phyloP scores from a whole-genome alignment of 2,329 filamentous ascomycete species.

The Talaromyces marneffei region DNA sequence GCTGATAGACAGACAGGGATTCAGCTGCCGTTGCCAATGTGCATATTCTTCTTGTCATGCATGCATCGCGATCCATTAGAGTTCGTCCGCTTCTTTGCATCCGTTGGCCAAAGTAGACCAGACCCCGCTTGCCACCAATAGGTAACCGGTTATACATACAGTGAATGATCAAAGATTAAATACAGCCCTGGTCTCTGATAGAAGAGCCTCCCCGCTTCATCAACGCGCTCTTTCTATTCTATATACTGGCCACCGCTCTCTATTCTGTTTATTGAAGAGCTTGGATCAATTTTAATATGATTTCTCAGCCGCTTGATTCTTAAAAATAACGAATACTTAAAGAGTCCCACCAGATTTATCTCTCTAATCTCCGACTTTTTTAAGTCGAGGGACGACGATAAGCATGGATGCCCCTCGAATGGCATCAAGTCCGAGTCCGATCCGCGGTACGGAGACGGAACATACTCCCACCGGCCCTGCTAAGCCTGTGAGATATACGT shows the following conservation, averaged over 20 bases:
- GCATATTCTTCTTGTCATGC: neutral
- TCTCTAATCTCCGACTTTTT: conserved; percentile 14
- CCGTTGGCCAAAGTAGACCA: neutral
- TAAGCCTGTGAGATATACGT: conserved; percentile 25
- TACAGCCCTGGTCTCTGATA: neutral
- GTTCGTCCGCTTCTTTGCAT: neutral
- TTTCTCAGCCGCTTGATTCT: neutral
- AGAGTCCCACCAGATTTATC: neutral
- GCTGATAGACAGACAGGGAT: conserved; percentile 1
- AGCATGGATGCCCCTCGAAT: conserved; percentile 17
- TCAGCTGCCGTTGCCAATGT: neutral
- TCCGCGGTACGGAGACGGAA: conserved; percentile 13
- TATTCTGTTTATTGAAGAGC: neutral
- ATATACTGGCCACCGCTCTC: neutral
- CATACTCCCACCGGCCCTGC: conserved; percentile 15
- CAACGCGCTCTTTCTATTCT: neutral
- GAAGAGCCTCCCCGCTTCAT: conserved; percentile 2
- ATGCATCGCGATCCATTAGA: neutral
- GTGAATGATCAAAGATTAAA: neutral
- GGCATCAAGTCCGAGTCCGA: conserved; percentile 9
- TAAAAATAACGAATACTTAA: neutral
- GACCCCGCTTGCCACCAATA: too few species aligned
- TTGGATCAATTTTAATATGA: neutral
- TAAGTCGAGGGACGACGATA: conserved; percentile 14
- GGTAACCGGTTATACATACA: too few species aligned